phyloP scores from a whole-genome alignment of 73 alveolate species.

The Strombidium stylifer region DNA sequence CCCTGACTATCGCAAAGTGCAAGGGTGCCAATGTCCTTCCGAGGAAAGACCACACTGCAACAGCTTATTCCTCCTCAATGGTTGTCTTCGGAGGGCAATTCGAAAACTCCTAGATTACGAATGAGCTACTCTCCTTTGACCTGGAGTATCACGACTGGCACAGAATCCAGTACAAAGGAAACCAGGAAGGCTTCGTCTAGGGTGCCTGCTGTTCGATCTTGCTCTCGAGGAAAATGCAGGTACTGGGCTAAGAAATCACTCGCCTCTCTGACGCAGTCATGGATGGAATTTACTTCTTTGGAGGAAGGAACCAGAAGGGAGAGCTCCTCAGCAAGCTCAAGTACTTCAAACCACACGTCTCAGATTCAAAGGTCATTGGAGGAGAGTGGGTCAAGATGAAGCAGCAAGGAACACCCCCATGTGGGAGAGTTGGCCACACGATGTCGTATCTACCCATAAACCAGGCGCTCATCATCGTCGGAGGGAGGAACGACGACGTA shows the following conservation, averaged over 20 bases:
- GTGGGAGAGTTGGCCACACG: slow-evolving; percentile 27
- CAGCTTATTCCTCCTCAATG: slow-evolving; percentile 15
- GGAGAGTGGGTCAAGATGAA: slow-evolving; percentile 27
- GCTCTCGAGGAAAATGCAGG: slow-evolving; percentile 1
- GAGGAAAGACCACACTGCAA: slow-evolving; percentile 24
- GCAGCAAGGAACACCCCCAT: slow-evolving; percentile 6
- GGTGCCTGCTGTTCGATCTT: background rate
- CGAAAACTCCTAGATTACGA: slow-evolving; percentile 16
- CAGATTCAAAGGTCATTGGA: slow-evolving; percentile 5
- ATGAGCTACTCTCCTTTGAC: slow-evolving; percentile 26
- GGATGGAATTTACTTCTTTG: slow-evolving; percentile 30
- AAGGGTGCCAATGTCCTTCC: slow-evolving; percentile 11
- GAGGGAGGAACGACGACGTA: slow-evolving; percentile 42
- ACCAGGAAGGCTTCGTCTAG: background rate
- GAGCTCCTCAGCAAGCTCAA: slow-evolving; percentile 7
- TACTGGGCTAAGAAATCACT: background rate
- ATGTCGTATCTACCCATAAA: slow-evolving; percentile 5
- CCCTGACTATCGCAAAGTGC: slow-evolving; percentile 16
- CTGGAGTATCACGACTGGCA: slow-evolving; percentile 14
- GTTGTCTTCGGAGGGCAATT: slow-evolving; percentile 34
- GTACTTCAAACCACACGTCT: background rate
- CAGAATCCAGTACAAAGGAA: slow-evolving; percentile 19
- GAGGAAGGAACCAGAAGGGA: slow-evolving; percentile 33
- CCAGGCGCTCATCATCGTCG: slow-evolving; percentile 13
- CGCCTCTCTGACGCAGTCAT: no score